These are phyloP conservation scores for Endocalyx cinctus DNA, from an alignment of 2,329 filamentous ascomycete genomes.

Conservation along the genomic window DNA sequence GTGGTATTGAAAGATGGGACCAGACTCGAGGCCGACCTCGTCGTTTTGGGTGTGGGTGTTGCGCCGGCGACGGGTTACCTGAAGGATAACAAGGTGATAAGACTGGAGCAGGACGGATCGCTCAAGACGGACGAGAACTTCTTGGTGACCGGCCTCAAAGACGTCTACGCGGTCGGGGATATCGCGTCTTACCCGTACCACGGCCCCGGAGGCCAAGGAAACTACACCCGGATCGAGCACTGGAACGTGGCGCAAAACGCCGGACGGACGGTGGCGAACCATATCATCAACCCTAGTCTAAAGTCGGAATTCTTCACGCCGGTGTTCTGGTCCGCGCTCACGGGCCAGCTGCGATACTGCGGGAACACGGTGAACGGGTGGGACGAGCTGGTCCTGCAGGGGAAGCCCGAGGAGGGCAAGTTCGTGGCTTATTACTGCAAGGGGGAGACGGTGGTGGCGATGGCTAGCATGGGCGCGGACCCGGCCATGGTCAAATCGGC, in stretches of 20 bases:
- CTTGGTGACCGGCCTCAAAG: conserved; percentile 67
- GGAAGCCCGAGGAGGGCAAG: conserved; percentile 69
- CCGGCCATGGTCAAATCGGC: conserved; percentile 78
- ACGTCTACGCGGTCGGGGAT: conserved; percentile 91
- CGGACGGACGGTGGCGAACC: conserved; percentile 71
- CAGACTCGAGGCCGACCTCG: conserved; percentile 76
- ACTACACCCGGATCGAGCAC: conserved; percentile 81
- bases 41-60: conserved; percentile 89
- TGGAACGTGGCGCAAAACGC: conserved; percentile 98
- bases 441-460: conserved; percentile 81
- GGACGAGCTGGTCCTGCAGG: conserved; percentile 79
- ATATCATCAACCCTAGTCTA: conserved; percentile 64
- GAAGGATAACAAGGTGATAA: conserved; percentile 62
- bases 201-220: conserved; percentile 76
- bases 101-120: conserved; percentile 80
- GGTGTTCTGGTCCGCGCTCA: conserved; percentile 94
- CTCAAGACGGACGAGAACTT: conserved; percentile 77
- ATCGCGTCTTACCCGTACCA: conserved; percentile 94
- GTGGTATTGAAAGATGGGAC: conserved; percentile 85
- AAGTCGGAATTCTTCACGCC: conserved; percentile 75
- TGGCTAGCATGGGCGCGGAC: conserved; percentile 87
- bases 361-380: conserved; percentile 79
- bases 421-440: conserved; percentile 88
- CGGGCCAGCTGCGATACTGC: conserved; percentile 86
- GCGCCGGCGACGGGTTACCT: conserved; percentile 81